phyloP scores from a whole-genome alignment of 768 basidiomycete genomes.

The Ramaria sp. region DNA sequence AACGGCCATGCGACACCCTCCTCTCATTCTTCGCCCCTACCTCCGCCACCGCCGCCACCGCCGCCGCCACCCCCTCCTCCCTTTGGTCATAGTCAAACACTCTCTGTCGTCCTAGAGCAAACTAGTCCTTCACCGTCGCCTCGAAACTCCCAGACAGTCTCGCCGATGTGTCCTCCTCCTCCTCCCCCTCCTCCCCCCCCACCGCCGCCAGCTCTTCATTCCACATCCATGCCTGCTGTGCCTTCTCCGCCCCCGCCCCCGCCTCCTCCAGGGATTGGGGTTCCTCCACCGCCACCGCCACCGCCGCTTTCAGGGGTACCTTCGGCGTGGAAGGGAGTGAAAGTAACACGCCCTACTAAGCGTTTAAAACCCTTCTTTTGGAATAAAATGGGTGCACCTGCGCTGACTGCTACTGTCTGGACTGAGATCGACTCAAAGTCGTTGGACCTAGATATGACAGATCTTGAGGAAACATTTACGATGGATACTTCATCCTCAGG shows the following conservation, averaged over 20 bases:
- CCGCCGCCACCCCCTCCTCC: conserved; percentile 1
- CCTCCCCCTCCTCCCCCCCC: conserved; percentile 21
- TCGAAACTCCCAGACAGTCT: neutral
- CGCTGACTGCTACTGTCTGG: conserved; percentile 55
- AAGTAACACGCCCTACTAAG: conserved; percentile 35
- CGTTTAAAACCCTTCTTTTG: conserved; percentile 83
- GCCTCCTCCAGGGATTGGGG: conserved; percentile 13
- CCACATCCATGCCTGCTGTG: conserved; percentile 18
- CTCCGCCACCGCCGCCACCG: conserved; percentile 19
- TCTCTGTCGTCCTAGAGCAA: neutral
- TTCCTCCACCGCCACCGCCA: conserved; percentile 15
- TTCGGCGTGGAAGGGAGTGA: conserved; percentile 17
- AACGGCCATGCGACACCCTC: neutral
- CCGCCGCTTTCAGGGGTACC: conserved; percentile 19
- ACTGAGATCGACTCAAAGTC: conserved; percentile 32
- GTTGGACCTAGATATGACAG: conserved; percentile 45
- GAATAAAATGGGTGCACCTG: conserved; percentile 55
- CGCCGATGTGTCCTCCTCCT: conserved; percentile 8
- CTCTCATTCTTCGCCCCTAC: conserved; percentile 18
- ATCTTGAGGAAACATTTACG: conserved; percentile 65
- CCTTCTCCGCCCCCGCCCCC: conserved; percentile 32
- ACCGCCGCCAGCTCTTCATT: conserved; percentile 25
- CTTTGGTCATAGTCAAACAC: neutral
- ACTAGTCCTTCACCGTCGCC: neutral
- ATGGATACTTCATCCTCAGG: conserved; percentile 37